Conservation (phyloP, 306 rosid genomes). For the Parietaria judaica region DNA sequence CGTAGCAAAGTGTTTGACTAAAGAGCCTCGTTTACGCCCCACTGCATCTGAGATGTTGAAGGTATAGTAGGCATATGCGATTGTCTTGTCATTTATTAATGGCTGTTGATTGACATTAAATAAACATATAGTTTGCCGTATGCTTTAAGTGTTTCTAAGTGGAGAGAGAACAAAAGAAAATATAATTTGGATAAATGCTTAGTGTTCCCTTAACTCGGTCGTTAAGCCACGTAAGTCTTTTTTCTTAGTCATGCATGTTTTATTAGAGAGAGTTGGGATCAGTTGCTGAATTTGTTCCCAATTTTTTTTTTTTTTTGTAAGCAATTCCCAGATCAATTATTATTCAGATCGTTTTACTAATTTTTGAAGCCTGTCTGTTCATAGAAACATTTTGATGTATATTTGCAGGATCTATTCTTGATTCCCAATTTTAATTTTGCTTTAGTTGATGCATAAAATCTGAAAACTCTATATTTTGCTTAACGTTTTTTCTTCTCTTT, state of each 20-base stretch:
- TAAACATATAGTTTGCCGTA: no score
- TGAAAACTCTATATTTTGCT: conserved; percentile 24
- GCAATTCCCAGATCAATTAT: no score
- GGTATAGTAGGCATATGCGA: conserved; percentile 35
- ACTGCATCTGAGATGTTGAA: conserved; percentile 93
- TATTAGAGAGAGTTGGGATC: no score
- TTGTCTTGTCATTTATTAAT: background rate
- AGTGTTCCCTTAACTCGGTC: no score
- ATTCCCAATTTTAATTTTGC: background rate
- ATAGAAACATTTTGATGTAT: no score
- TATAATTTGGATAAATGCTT: no score
- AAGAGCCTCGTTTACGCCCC: conserved; percentile 94
- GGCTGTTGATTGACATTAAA: background rate
- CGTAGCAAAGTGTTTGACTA: conserved; percentile 92
- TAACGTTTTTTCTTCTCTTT: conserved; percentile 13
- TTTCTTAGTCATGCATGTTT: no score
- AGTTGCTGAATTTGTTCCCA: no score
- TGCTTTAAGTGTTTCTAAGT: no score
- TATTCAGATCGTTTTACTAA: background rate
- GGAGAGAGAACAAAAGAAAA: no score
- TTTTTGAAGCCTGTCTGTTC: background rate
- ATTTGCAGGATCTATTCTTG: background rate
- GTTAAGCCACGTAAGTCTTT: no score
- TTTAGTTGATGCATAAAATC: background rate
- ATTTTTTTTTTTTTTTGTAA: no score